Evolutionary conservation across 768 basidiomycete genomes (phyloP).

Genomic region (Rubroboletus pulcherrimus): DNA sequence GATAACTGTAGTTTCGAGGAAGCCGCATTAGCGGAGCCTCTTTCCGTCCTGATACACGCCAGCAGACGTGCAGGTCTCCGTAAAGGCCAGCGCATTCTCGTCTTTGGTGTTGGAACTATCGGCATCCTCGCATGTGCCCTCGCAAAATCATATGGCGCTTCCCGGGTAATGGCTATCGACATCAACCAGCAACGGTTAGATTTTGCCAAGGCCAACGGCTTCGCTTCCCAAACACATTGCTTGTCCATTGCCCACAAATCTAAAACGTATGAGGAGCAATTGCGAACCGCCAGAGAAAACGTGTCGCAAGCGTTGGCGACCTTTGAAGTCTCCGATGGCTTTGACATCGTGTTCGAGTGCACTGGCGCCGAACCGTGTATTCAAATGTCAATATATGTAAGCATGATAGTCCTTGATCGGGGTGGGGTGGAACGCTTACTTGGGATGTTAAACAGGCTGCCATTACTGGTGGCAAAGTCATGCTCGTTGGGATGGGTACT

Average conservation of each 20-base stretch:
- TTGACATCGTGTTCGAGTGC: slow-evolving; percentile 93
- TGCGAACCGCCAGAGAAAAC: slow-evolving; percentile 57
- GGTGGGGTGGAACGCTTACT: slow-evolving; percentile 12
- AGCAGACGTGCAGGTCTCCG: slow-evolving; percentile 41
- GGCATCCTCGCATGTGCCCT: slow-evolving; percentile 86
- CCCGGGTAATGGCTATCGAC: slow-evolving; percentile 73
- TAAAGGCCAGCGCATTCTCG: slow-evolving; percentile 69
- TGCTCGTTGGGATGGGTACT: slow-evolving; percentile 96
- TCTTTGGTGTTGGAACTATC: slow-evolving; percentile 92
- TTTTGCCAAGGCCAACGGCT: slow-evolving; percentile 72
- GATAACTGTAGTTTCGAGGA: slow-evolving; percentile 71
- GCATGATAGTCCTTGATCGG: slow-evolving; percentile 31
- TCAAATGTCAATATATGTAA: slow-evolving; percentile 85
- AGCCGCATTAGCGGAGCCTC: slow-evolving; percentile 89
- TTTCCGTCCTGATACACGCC: slow-evolving; percentile 81
- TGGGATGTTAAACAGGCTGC: slow-evolving; percentile 55
- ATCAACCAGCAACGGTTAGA: slow-evolving; percentile 80
- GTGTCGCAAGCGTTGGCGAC: slow-evolving; percentile 47
- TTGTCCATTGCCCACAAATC: slow-evolving; percentile 49
- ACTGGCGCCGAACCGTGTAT: slow-evolving; percentile 91
- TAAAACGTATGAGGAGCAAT: slow-evolving; percentile 54
- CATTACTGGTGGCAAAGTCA: slow-evolving; percentile 80
- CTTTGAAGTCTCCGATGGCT: slow-evolving; percentile 69
- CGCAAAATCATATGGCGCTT: slow-evolving; percentile 67
- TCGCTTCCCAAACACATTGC: slow-evolving; percentile 70